Conservation (phyloP, 1,139 yeast species). For the Diutina scorzettiae region DNA sequence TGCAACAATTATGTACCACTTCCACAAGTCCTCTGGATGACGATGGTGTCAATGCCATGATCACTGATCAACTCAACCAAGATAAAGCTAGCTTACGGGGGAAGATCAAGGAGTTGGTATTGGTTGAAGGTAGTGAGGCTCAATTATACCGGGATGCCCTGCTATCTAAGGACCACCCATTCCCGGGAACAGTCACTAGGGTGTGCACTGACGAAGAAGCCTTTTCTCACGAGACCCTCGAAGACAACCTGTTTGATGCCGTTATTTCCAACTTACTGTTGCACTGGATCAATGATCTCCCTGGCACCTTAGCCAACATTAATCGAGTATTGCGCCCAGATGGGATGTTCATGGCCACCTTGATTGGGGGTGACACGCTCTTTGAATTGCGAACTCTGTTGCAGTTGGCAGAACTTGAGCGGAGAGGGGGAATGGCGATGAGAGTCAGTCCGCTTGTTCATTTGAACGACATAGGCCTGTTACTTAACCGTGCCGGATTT, state of each 20-base stretch:
- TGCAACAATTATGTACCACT: conserved; percentile 24
- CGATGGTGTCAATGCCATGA: conserved; percentile 19
- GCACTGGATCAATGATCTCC: conserved; percentile 84
- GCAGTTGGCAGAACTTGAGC: conserved; percentile 73
- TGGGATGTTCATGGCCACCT: conserved; percentile 73
- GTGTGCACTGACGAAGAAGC: conserved; percentile 59
- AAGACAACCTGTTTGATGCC: conserved; percentile 43
- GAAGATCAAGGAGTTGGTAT: conserved; percentile 44
- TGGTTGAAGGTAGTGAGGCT: conserved; percentile 55
- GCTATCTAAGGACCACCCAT: conserved; percentile 21
- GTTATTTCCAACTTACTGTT: conserved; percentile 62
- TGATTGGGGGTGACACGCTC: conserved; percentile 76
- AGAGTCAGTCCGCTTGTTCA: conserved; percentile 74
- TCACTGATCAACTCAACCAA: conserved; percentile 29
- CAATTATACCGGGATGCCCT: conserved; percentile 40
- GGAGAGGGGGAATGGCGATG: conserved; percentile 71
- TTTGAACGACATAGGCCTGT: conserved; percentile 62
- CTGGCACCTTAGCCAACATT: conserved; percentile 45
- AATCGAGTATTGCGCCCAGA: conserved; percentile 63
- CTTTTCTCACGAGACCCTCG: conserved; percentile 25
- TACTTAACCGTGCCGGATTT: conserved; percentile 67
- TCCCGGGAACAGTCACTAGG: conserved; percentile 33
- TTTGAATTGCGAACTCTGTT: conserved; percentile 70
- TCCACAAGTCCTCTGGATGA: conserved; percentile 17
- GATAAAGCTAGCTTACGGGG: conserved; percentile 41